Evolutionary conservation across 441 rosid species (phyloP).

Genomic region (Syzygium syzygioides): DNA sequence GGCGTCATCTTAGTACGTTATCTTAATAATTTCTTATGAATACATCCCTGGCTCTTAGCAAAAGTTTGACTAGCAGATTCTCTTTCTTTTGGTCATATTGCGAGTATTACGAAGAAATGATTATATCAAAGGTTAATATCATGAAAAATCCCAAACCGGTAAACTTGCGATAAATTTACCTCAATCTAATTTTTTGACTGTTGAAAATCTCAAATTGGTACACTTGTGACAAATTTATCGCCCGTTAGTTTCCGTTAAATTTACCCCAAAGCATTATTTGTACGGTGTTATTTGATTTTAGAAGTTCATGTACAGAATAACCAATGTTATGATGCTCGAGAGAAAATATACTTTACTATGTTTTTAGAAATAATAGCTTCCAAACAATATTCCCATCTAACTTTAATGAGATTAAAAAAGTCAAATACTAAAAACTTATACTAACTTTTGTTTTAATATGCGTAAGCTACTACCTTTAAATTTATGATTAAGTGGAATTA

Average conservation of each 20-base stretch:
- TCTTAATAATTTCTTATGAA: background rate
- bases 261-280: background rate
- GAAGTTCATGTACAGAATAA: background rate
- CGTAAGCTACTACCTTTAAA: background rate
- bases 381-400: background rate
- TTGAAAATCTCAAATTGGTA: too few species aligned
- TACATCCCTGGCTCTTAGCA: background rate
- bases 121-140: too few species aligned
- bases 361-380: background rate
- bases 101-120: too few species aligned
- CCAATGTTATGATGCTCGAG: background rate
- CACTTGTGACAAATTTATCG: too few species aligned
- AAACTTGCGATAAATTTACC: too few species aligned
- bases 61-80: background rate
- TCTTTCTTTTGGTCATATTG: background rate
- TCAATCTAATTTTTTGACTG: too few species aligned
- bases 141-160: too few species aligned
- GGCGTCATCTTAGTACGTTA: background rate
- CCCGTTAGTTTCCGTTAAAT: too few species aligned
- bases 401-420: background rate
- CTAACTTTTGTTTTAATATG: background rate
- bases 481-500: background rate
- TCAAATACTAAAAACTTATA: background rate
- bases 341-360: background rate
- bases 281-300: background rate